A percentile compares a stretch with the other conserved stretches of the same genome.
These are phyloP conservation scores for Arachnomyces sp. DNA, from an alignment of 2,329 filamentous ascomycete genomes.

Conservation along the genomic window DNA sequence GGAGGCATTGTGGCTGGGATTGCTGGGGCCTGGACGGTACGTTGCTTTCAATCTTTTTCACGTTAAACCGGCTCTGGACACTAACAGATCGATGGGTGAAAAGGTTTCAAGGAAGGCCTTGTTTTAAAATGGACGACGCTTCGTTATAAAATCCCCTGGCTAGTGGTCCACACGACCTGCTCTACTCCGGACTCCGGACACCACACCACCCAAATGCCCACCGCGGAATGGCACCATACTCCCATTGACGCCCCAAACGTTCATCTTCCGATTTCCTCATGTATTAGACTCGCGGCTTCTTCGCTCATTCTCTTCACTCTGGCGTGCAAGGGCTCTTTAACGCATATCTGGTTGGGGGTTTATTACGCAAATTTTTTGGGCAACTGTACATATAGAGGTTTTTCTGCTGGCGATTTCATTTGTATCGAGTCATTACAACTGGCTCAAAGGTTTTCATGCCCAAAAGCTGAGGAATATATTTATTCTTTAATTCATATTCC, in stretches of 20 bases:
- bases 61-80: constrained; percentile 9
- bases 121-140: constrained; percentile 30
- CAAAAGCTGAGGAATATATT: too few species aligned
- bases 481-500: not conserved
- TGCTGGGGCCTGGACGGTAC: constrained; percentile 84
- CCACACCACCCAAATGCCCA: not conserved
- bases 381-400: constrained; percentile 37
- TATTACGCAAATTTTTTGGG: constrained; percentile 30
- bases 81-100: constrained; percentile 13
- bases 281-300: constrained; percentile 26
- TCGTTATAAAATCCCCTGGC: constrained; percentile 4
- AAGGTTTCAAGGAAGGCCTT: constrained; percentile 48
- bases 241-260: not conserved
- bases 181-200: too few species aligned
- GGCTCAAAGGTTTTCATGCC: too few species aligned
- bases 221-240: not conserved
- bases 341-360: constrained; percentile 22
- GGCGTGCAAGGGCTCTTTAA: constrained; percentile 25
- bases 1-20: constrained; percentile 79
- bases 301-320: constrained; percentile 34
- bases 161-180: constrained; percentile 9
- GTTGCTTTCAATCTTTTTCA: constrained; percentile 32
- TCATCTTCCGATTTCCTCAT: constrained; percentile 24
- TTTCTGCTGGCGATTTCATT: constrained; percentile 8
- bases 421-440: not conserved